A percentile compares a stretch with the other conserved stretches of the same genome.
Evolutionary conservation across 2,329 filamentous ascomycete species (phyloP).

Genomic region (Orbilia quercus): DNA sequence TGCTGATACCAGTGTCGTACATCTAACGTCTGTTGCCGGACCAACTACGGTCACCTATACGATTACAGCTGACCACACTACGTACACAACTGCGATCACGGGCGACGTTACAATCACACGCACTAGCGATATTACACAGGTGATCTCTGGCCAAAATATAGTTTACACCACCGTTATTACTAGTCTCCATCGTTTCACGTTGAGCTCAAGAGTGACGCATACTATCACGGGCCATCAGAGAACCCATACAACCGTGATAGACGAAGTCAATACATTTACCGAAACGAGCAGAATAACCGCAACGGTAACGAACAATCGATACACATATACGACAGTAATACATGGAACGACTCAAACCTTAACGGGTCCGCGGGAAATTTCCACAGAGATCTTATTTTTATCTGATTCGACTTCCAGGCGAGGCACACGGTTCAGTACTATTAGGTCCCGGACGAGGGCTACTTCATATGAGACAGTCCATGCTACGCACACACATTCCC

Average conservation of each 20-base stretch:
- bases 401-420: slow-evolving; percentile 21
- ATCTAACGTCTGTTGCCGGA: background rate
- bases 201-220: background rate
- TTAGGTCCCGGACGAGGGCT: background rate
- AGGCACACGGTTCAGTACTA: slow-evolving; percentile 14
- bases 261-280: slow-evolving; percentile 3
- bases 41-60: slow-evolving; percentile 7
- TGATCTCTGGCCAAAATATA: slow-evolving; percentile 3
- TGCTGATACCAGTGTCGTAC: too few species aligned
- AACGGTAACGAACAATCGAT: slow-evolving; percentile 14
- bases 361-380: background rate
- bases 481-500: background rate
- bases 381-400: background rate
- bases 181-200: background rate
- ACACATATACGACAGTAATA: slow-evolving; percentile 19
- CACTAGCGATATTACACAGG: slow-evolving; percentile 8
- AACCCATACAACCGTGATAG: slow-evolving; percentile 1
- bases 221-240: background rate
- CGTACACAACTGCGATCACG: slow-evolving; percentile 12
- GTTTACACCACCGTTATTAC: slow-evolving; percentile 7
- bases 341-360: slow-evolving; percentile 20
- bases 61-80: slow-evolving; percentile 10
- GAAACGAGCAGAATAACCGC: slow-evolving; percentile 3
- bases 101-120: slow-evolving; percentile 14
- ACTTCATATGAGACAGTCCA: slow-evolving; percentile 12